Conservation (phyloP, 2,329 filamentous ascomycete genomes). For the Byssochlamys sp. region DNA sequence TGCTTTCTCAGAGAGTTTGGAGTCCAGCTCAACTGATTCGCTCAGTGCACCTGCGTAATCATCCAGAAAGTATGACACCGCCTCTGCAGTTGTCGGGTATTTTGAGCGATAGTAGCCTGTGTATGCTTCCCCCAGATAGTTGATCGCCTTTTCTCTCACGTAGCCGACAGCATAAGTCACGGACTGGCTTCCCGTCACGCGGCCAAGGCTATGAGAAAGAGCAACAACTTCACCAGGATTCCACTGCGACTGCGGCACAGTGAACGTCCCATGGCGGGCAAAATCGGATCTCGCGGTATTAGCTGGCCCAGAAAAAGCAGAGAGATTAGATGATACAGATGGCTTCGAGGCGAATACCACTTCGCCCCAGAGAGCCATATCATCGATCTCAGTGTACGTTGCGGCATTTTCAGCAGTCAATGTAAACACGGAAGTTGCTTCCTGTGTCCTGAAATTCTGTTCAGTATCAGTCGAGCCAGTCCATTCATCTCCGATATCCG, state of each 20-base stretch:
- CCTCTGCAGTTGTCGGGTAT: conserved; percentile 23
- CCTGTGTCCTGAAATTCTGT: conserved; percentile 14
- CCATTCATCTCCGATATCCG: conserved; percentile 37
- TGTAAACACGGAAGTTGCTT: conserved; percentile 22
- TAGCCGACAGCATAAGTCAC: conserved; percentile 36
- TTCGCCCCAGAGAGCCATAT: conserved; percentile 37
- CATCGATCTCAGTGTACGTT: conserved; percentile 25
- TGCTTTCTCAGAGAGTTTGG: conserved; percentile 18
- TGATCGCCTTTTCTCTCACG: conserved; percentile 31
- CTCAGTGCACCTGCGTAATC: conserved; percentile 29
- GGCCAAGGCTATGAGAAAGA: conserved; percentile 32
- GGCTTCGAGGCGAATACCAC: conserved; percentile 31
- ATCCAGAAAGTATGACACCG: conserved; percentile 30
- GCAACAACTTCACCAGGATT: conserved; percentile 23
- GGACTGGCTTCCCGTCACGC: conserved; percentile 15
- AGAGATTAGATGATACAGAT: conserved; percentile 15
- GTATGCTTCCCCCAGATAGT: conserved; percentile 32
- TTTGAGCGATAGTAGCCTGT: conserved; percentile 32
- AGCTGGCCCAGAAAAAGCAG: conserved; percentile 21
- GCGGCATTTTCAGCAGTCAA: conserved; percentile 22
- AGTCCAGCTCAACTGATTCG: conserved; percentile 26
- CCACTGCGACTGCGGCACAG: conserved; percentile 15
- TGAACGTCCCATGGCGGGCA: conserved; percentile 20
- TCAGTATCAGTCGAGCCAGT: conserved; percentile 23
- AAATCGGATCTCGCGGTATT: conserved; percentile 23